phyloP scores from a whole-genome alignment of 495 filamentous ascomycete species.

The Talaromyces thailandensis region DNA sequence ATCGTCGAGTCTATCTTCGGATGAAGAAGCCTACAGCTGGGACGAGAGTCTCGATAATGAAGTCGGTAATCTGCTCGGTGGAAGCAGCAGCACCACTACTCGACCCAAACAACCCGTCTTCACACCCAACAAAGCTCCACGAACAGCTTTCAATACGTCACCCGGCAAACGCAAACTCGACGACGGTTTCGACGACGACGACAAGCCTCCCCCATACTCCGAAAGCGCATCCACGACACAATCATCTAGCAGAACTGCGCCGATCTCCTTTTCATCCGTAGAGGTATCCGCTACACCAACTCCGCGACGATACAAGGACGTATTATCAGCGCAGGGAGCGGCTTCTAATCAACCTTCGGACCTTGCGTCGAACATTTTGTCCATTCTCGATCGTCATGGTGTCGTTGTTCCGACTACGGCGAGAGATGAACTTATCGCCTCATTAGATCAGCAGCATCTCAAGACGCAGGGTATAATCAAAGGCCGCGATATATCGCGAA shows the following conservation, averaged over 20 bases:
- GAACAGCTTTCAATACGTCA: constrained; percentile 34
- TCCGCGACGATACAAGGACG: constrained; percentile 35
- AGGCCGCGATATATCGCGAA: constrained; percentile 53
- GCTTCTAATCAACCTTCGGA: constrained; percentile 29
- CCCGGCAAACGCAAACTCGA: constrained; percentile 45
- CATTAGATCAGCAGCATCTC: constrained; percentile 48
- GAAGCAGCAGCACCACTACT: neutral
- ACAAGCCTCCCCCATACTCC: constrained; percentile 5
- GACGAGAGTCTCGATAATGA: constrained; percentile 31
- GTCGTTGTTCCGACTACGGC: constrained; percentile 33
- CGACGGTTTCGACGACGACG: constrained; percentile 19
- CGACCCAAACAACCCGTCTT: constrained; percentile 18
- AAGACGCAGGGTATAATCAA: constrained; percentile 46
- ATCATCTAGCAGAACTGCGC: constrained; percentile 11
- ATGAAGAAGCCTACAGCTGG: constrained; percentile 39
- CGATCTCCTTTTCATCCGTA: constrained; percentile 21
- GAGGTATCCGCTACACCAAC: constrained; percentile 39
- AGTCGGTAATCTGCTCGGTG: constrained; percentile 2
- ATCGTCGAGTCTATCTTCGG: constrained; percentile 27
- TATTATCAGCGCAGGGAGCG: constrained; percentile 12
- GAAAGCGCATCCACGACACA: neutral
- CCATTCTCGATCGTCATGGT: constrained; percentile 37
- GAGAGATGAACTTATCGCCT: constrained; percentile 29
- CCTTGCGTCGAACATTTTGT: constrained; percentile 41
- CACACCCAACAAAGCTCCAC: constrained; percentile 38